Conservation (phyloP, 495 filamentous ascomycete species). For the Podospora fimiseda region DNA sequence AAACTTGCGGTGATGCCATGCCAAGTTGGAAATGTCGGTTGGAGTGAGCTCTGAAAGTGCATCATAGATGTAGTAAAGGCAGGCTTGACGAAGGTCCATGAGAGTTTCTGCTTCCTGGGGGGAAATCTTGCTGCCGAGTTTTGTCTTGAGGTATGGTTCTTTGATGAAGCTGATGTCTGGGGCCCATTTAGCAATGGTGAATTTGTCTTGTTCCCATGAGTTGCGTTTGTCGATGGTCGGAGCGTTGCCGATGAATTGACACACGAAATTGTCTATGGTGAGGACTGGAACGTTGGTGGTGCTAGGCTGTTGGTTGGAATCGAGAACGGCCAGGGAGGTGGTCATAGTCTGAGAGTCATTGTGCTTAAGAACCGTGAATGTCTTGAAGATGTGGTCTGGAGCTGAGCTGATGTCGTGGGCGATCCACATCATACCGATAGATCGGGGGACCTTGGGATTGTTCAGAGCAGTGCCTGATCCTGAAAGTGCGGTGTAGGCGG, state of each 20-base stretch:
- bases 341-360: slow-evolving; percentile 18
- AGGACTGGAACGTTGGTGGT: slow-evolving; percentile 5
- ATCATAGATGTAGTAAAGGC: slow-evolving; percentile 23
- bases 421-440: slow-evolving; percentile 23
- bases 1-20: slow-evolving; percentile 25
- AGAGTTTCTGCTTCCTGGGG: slow-evolving; percentile 17
- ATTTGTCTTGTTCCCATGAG: slow-evolving; percentile 20
- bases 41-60: slow-evolving; percentile 17
- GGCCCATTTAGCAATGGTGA: slow-evolving; percentile 18
- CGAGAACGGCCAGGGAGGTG: slow-evolving; percentile 13
- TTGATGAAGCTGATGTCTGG: slow-evolving; percentile 24
- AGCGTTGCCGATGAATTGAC: slow-evolving; percentile 21
- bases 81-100: slow-evolving; percentile 24
- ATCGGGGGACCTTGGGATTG: slow-evolving; percentile 19
- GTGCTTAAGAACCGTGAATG: slow-evolving; percentile 17
- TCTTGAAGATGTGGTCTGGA: slow-evolving; percentile 15
- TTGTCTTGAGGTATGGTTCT: slow-evolving; percentile 10
- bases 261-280: slow-evolving; percentile 19
- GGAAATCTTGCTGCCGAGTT: slow-evolving; percentile 19
- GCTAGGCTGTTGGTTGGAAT: not conserved
- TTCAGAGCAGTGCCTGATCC: slow-evolving; percentile 10
- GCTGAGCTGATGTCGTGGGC: slow-evolving; percentile 12
- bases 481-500: slow-evolving; percentile 21
- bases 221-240: slow-evolving; percentile 1
- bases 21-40: slow-evolving; percentile 13